Evolutionary conservation across 176 grass and related monocot genomes (phyloP), one percentile per base, ranked within the genome.

Genomic region (Oryza coarctata): DNA sequence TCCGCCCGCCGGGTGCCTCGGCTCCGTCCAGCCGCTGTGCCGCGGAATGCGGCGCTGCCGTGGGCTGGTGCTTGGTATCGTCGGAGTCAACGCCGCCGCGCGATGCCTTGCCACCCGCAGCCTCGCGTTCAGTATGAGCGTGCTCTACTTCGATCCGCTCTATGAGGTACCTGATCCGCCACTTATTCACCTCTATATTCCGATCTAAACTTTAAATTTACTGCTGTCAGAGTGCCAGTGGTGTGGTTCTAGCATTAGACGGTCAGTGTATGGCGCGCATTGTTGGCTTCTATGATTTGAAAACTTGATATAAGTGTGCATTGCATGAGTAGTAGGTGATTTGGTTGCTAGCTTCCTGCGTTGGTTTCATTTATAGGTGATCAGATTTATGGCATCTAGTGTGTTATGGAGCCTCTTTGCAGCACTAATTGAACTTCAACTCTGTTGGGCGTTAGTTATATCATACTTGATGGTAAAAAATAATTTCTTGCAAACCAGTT

Each of bases 91-190:
- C 22, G 88, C 95, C 45, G 88, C 92, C 9, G 92, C 90, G 20
- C 82, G 88, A n/a, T 95, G 95, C 67, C 90, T 98, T 60, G 92
- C 92, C 78, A 95, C 92, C 30, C 87, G 92, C 63, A 95, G 92
- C 84, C 92, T 98, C 35, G 95, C 95, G 23, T 98, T 95, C 66
- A 84, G 91, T 28, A 98, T 98, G 87, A 90, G 87, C 83, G 90
- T 98, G 43, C 92, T 98, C 60, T 98, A 91, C 86, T 98, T 93
- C 80, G 90, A 98, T 95, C 90, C 93, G 49, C 60, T 88, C 23
- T 90, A 90, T 64, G 92, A 91, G 92, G 92, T 94, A 35, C 62
- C 14, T 68, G 79, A 94, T 91, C 79, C 52, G 31, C 84, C 63
- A 33, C 25, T 29, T 68, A 25, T 82, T 57, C 80, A 44, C 15